These are phyloP conservation scores for Ammopiptanthus mongolicus DNA, from an alignment of 306 rosid species.

Conservation along the genomic window DNA sequence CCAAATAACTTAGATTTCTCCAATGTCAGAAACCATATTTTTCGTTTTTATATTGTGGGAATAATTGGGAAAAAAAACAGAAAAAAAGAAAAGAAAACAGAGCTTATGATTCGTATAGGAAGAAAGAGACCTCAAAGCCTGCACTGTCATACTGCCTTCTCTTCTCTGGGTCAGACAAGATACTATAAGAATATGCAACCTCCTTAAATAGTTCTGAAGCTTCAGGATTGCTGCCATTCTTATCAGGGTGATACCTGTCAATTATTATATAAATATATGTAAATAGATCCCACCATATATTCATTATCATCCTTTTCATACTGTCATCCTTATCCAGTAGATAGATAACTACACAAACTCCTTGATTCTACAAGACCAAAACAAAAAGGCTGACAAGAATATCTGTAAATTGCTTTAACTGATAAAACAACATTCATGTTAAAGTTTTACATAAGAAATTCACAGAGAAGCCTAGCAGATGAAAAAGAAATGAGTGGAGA, in stretches of 20 bases:
- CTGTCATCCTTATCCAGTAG: background rate
- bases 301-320: background rate
- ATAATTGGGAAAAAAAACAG: background rate
- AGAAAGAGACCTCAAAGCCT: constrained; percentile 81
- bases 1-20: background rate
- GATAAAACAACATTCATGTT: background rate
- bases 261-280: background rate
- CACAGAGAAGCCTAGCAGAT: too few relatives aligned
- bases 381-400: background rate
- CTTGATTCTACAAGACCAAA: background rate
- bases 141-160: constrained; percentile 93
- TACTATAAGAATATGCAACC: constrained; percentile 90
- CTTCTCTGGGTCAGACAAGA: constrained; percentile 96
- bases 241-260: constrained; percentile 93
- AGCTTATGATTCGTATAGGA: background rate
- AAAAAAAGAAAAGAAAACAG: background rate
- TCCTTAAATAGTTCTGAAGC: constrained; percentile 95
- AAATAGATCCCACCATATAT: background rate
- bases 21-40: background rate
- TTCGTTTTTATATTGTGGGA: constrained; percentile 1
- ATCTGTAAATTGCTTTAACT: background rate
- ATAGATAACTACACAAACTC: constrained; percentile 3
- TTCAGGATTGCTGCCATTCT: constrained; percentile 86
- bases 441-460: too few relatives aligned
- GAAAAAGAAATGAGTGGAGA: too few relatives aligned